These are phyloP conservation scores for Leucocoprinus leucothites DNA, from an alignment of 768 basidiomycete genomes.

Conservation along the genomic window DNA sequence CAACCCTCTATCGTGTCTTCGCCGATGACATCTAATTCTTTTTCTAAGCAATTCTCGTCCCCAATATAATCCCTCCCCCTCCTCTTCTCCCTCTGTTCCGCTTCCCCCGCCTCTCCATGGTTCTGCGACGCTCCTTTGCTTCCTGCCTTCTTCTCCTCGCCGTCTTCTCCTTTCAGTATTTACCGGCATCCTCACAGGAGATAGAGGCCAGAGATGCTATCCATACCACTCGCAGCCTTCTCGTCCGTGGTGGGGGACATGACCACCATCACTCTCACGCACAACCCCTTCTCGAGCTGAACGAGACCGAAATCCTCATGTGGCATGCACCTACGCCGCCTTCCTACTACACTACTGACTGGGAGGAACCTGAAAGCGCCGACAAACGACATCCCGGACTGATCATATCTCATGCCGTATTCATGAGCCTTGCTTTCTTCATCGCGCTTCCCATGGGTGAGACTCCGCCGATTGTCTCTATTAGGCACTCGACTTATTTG, in stretches of 20 bases:
- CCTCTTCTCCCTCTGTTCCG: background rate
- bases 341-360: conserved; percentile 82
- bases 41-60: background rate
- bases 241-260: conserved; percentile 33
- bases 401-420: conserved; percentile 69
- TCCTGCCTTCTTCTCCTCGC: conserved; percentile 13
- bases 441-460: conserved; percentile 76
- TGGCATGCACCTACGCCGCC: conserved; percentile 69
- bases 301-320: conserved; percentile 72
- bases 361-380: conserved; percentile 45
- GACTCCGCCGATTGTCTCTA: conserved; percentile 20
- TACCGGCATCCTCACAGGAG: conserved; percentile 5
- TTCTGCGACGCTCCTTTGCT: conserved; percentile 7
- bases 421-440: conserved; percentile 82
- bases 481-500: background rate
- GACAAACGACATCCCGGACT: conserved; percentile 58
- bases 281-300: conserved; percentile 56
- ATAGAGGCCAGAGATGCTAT: background rate
- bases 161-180: background rate
- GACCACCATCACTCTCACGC: conserved; percentile 45
- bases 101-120: conserved; percentile 15
- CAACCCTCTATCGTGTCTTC: conserved; percentile 18
- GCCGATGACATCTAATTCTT: conserved; percentile 15
- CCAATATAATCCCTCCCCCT: background rate
- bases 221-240: background rate